Evolutionary conservation across 768 basidiomycete species (phyloP), one percentile per base, ranked within the genome.

Genomic region (Heimioporus sp.): DNA sequence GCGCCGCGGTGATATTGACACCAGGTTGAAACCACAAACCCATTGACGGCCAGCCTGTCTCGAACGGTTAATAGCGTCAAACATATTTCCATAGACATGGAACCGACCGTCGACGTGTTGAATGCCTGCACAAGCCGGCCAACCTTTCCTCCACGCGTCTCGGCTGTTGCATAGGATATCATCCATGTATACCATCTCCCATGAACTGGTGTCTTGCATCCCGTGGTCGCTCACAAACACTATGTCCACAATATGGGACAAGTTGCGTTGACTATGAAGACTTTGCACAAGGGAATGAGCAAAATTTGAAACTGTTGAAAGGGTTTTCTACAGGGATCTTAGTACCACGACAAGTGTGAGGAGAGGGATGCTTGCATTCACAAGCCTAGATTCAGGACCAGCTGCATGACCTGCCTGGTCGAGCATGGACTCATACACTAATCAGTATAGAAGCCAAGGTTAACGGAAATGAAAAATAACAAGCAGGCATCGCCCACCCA

Each of bases 201-300:
- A 85, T 55, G 88, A 79, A 58, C 81, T 83, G 7, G 90, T 94
- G 60, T 90, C 88, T 10, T 86, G 85, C 88, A 92, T 93, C 10
- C 90, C 90, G 57, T 91, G 87, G 64, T 91, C 88, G 59, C 85
- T 87, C 53, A 95, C 91, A 56, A 94, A 90, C 19, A 95, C 75
- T 46, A 95, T 74, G 66, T 95, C 89, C 12, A 93, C 85, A 9
- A 93, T 86, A 44, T 86, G 80, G 0, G 81, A 83, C 34, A 95
- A 75, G 61, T 93, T 90, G 8, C 92, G 81, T 5, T 79, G 76
- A 5, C 72, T 69, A 47, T 87, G 83, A 4, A 96, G 69, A 35
- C 51, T 40, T 43, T 51, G 61, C 7, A 63, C 53, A 11, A 62
- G 54, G 38, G 83, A 73, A 49, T 76, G 78, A 7, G 90, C 84